Conservation (phyloP, 352 stramenopile species). For the Phytophthora agathidicida region DNA sequence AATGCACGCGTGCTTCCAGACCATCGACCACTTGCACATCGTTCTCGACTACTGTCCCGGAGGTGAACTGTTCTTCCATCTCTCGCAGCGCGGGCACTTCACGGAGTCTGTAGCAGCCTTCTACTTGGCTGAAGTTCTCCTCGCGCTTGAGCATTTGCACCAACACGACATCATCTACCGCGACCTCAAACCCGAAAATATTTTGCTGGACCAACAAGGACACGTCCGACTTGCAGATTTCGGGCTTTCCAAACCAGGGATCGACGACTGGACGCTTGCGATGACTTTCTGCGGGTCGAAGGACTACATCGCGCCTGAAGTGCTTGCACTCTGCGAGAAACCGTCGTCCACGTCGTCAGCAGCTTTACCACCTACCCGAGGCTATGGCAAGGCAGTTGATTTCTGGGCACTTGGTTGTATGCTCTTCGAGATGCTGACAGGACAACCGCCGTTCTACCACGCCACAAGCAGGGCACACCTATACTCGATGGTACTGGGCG, state of each 20-base stretch:
- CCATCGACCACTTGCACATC: constrained; percentile 74
- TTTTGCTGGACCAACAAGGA: constrained; percentile 87
- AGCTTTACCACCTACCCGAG: constrained; percentile 33
- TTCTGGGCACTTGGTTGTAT: constrained; percentile 90
- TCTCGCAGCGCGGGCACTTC: constrained; percentile 79
- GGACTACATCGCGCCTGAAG: constrained; percentile 88
- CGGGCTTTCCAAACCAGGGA: constrained; percentile 79
- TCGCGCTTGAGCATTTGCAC: constrained; percentile 83
- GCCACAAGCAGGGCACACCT: constrained; percentile 64
- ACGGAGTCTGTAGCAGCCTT: constrained; percentile 81
- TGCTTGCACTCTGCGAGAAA: constrained; percentile 58
- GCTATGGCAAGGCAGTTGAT: constrained; percentile 89
- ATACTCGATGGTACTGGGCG: constrained; percentile 67
- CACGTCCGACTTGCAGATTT: constrained; percentile 92
- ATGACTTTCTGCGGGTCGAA: constrained; percentile 89
- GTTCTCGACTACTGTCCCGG: constrained; percentile 82
- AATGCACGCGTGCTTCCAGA: constrained; percentile 90
- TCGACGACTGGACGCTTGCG: constrained; percentile 67
- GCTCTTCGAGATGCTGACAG: constrained; percentile 92
- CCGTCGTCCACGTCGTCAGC: constrained; percentile 17
- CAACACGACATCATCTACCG: constrained; percentile 83
- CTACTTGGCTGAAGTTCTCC: constrained; percentile 88
- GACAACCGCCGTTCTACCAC: constrained; percentile 85
- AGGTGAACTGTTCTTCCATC: constrained; percentile 87
- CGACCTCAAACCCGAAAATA: constrained; percentile 93